A percentile compares a stretch with the other conserved stretches of the same genome.
Evolutionary conservation across 345 rosid species (phyloP).

Genomic region (Populus alba): DNA sequence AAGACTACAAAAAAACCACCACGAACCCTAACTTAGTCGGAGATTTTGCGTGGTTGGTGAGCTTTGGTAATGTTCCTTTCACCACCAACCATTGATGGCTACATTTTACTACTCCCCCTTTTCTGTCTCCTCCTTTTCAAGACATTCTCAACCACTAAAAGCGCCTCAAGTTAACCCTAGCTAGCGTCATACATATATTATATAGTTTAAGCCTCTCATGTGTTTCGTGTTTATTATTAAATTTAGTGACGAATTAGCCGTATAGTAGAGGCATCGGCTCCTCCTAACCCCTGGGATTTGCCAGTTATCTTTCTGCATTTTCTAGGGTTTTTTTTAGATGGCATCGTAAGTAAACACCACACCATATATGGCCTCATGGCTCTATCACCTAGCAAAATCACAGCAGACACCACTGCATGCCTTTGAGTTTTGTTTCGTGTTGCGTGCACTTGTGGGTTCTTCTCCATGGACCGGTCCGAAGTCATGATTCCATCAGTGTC

Average conservation of each 20-base stretch:
- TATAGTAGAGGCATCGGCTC: background rate
- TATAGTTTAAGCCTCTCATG: background rate
- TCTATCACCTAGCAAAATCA: background rate
- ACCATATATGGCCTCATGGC: background rate
- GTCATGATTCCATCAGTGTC: background rate
- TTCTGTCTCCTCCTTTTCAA: background rate
- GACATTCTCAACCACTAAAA: background rate
- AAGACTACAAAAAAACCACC: background rate
- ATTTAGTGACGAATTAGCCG: background rate
- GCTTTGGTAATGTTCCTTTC: background rate
- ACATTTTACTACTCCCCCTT: constrained; percentile 20
- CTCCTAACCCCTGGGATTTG: background rate
- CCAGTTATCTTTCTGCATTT: background rate
- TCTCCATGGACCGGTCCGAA: background rate
- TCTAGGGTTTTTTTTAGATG: background rate
- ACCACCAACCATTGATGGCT: constrained; percentile 35
- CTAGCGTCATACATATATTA: too few species aligned
- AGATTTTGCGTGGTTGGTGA: background rate
- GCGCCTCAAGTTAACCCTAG: too few species aligned
- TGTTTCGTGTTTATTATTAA: background rate
- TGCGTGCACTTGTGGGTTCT: background rate
- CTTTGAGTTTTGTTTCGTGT: background rate
- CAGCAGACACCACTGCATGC: background rate
- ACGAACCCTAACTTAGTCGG: constrained; percentile 13
- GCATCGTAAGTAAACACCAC: background rate